Conservation (phyloP, 192 early-diverging fungal genomes). For the Lunasporangiospora selenospora region DNA sequence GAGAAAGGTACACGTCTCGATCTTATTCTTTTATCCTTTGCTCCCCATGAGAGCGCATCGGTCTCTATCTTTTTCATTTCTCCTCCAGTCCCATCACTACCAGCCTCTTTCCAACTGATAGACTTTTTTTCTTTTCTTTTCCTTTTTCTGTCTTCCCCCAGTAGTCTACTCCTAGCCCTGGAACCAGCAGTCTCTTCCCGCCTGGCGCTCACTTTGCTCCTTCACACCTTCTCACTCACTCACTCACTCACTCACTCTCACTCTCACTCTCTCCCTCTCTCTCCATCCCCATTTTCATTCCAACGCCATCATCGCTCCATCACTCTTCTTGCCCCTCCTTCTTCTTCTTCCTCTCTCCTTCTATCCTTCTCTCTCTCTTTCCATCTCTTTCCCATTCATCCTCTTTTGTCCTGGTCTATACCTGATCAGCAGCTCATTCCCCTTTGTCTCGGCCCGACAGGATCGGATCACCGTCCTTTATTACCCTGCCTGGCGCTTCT, state of each 20-base stretch:
- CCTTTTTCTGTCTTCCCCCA: not conserved
- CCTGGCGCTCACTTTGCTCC: too few relatives aligned
- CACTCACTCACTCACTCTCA: conserved; percentile 1
- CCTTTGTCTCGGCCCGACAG: too few relatives aligned
- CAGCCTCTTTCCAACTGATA: not conserved
- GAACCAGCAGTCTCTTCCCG: not conserved
- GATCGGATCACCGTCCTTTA: not conserved
- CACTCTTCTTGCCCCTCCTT: not conserved
- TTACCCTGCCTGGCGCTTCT: not conserved
- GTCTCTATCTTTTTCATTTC: not conserved
- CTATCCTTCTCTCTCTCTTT: not conserved
- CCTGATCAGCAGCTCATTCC: not conserved
- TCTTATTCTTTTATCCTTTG: not conserved
- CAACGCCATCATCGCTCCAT: not conserved
- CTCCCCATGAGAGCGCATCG: not conserved
- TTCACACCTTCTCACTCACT: too few relatives aligned
- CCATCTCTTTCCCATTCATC: too few relatives aligned
- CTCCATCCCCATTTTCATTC: not conserved
- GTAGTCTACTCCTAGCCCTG: not conserved
- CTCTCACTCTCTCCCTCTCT: not conserved
- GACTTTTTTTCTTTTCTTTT: not conserved
- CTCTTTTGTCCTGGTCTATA: not conserved
- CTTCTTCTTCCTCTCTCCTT: not conserved
- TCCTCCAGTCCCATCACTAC: not conserved
- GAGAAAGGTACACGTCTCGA: not conserved